Percentiles rank a stretch among this genome's conserved stretches.
These are phyloP conservation scores for Ganoderma meredithae DNA, from an alignment of 1,284 basidiomycete genomes.

Conservation along the genomic window DNA sequence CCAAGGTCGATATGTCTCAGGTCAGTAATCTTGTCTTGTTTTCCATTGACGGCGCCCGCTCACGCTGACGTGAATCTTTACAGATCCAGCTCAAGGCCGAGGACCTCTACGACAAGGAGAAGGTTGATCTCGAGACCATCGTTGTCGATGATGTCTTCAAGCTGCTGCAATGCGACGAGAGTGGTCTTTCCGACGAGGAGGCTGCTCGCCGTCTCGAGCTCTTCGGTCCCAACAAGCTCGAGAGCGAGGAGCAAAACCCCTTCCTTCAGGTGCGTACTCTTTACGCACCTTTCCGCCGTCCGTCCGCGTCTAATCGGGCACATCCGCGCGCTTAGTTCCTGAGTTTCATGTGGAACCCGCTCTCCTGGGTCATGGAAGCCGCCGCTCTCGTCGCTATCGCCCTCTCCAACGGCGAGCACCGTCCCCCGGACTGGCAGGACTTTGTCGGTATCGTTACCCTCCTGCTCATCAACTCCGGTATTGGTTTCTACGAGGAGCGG, in stretches of 20 bases:
- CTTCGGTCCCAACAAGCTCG: slow-evolving; percentile 97
- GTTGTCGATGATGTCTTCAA: slow-evolving; percentile 98
- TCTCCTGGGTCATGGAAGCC: slow-evolving; percentile 99
- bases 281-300: slow-evolving; percentile 9
- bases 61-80: slow-evolving; percentile 22
- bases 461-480: slow-evolving; percentile 93
- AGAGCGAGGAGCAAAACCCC: slow-evolving; percentile 88
- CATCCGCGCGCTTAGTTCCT: slow-evolving; percentile 70
- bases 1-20: slow-evolving; percentile 86
- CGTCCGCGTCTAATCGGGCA: not conserved
- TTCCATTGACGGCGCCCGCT: slow-evolving; percentile 17
- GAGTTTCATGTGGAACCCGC: slow-evolving; percentile 98
- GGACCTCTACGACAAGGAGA: slow-evolving; percentile 98
- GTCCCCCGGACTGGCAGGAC: slow-evolving; percentile 95
- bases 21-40: slow-evolving; percentile 47
- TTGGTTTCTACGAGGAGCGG: slow-evolving; percentile 98
- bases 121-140: slow-evolving; percentile 97
- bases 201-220: slow-evolving; percentile 88
- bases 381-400: slow-evolving; percentile 96
- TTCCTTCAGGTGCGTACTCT: slow-evolving; percentile 73
- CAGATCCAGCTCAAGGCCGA: slow-evolving; percentile 92
- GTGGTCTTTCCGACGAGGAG: slow-evolving; percentile 82
- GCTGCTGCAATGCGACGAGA: slow-evolving; percentile 88
- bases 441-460: slow-evolving; percentile 96
- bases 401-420: slow-evolving; percentile 90